phyloP scores from a whole-genome alignment of 306 rosid genomes.

The Sophora flavescens region DNA sequence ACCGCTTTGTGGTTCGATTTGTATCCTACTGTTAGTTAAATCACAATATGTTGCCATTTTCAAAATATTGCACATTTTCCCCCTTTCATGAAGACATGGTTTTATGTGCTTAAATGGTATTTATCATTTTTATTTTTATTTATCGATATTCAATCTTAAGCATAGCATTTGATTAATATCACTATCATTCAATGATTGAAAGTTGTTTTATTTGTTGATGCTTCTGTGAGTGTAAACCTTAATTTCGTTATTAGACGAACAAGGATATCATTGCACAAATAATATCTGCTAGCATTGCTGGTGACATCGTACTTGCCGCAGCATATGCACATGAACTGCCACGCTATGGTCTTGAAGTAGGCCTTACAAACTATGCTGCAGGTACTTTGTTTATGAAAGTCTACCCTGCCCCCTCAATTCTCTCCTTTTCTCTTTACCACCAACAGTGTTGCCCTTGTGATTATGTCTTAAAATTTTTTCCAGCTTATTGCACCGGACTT shows the following conservation, averaged over 20 bases:
- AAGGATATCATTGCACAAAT: conserved; percentile 79
- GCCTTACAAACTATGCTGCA: conserved; percentile 94
- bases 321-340: conserved; percentile 88
- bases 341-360: conserved; percentile 77
- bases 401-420: no score
- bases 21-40: conserved; percentile 62
- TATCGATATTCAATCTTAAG: no score
- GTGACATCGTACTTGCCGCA: conserved; percentile 83
- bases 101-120: background rate
- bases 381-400: conserved; percentile 51
- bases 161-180: background rate
- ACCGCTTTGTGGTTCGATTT: conserved; percentile 79
- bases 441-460: no score
- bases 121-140: background rate
- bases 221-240: conserved; percentile 8
- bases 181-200: background rate
- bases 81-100: background rate
- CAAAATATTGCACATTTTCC: background rate
- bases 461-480: background rate
- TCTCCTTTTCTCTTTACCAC: background rate
- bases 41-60: background rate
- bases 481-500: conserved; percentile 96
- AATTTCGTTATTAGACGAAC: conserved; percentile 63
- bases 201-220: background rate
- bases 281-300: conserved; percentile 83